A percentile compares a stretch with the other conserved stretches of the same genome.
phyloP scores from a whole-genome alignment of 768 basidiomycete genomes.

The Boletus bicolor region DNA sequence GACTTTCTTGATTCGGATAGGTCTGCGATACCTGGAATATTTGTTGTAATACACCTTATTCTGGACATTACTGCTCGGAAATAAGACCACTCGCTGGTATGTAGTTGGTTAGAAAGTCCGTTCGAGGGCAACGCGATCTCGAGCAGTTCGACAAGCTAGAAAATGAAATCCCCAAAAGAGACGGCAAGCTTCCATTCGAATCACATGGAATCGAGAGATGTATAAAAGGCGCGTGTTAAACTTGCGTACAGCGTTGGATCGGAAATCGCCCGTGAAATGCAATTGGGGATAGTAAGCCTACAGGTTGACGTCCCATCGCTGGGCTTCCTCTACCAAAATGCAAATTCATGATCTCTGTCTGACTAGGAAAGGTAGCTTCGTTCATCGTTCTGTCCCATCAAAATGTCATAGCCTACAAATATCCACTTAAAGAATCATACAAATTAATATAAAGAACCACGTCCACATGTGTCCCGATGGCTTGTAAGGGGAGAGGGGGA shows the following conservation, averaged over 20 bases:
- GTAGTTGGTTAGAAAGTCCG: too few species aligned
- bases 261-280: slow-evolving; percentile 9
- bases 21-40: slow-evolving; percentile 35
- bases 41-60: slow-evolving; percentile 34
- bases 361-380: slow-evolving; percentile 6
- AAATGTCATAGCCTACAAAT: slow-evolving; percentile 4
- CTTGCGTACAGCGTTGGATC: background rate
- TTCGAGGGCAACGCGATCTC: background rate
- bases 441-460: background rate
- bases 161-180: slow-evolving; percentile 13
- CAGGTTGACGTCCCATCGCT: background rate
- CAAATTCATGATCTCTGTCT: slow-evolving; percentile 13
- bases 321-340: background rate
- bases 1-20: slow-evolving; percentile 28
- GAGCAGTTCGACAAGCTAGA: background rate
- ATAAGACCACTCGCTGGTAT: background rate
- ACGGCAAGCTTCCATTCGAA: slow-evolving; percentile 17
- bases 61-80: slow-evolving; percentile 26
- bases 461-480: slow-evolving; percentile 2
- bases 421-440: background rate
- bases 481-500: background rate
- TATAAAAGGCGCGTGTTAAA: background rate
- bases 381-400: background rate
- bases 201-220: slow-evolving; percentile 3
- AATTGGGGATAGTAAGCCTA: background rate